Base-by-base conservation (phyloP, 139 green algal genomes). In the Chlorella sorokiniana region DNA sequence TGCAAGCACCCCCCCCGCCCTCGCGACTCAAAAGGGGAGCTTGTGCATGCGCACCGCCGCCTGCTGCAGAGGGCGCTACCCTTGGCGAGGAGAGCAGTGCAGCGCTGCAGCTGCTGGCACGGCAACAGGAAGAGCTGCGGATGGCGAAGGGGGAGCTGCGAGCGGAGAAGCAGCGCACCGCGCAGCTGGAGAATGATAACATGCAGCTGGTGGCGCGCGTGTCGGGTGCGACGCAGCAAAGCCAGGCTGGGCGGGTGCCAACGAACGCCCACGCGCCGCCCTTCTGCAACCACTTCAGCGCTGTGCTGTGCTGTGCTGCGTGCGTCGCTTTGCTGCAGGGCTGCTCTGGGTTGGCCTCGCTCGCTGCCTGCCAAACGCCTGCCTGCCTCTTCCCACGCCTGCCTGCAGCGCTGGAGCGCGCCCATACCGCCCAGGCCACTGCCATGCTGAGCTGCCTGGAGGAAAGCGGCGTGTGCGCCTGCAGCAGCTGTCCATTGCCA, bases 381-480 rank as follows among this genome's bases (percentile, higher is more conserved):
- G 37, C 40, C 64, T 27, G 3, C 6, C 40, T 27, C 40, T 33
- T 25, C 67, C 42, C 29, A 7, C n/a, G 29, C 38, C 61, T 68
- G 61, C 61, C 35, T 65, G 35, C 73, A 79, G 73, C 73, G 23
- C 38, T 79, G 73, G 73, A 79, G 37, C 73, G 59, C 4, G 73
- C 73, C 37, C 51, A 52, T 37, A 45, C 35, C 2, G 73, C 73
- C 37, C 73, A 79, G 73, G 37, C 73, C 37, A 79, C 73, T 9
- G 73, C 73, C 37, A 79, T 79, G 75, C 59, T 81, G 59, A 62
- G 40, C 38, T 81, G 75, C 75, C 75, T 81, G 40, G 75, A 81
- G 59, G 75, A 81, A 41, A 72, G 56, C 40, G 75, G 75, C 75
- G 75, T 0, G 41, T 59, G 40, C 41, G 75, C 40, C 40, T 81